phyloP scores from a whole-genome alignment of 2,329 filamentous ascomycete genomes.

The Neoascochyta sp. region DNA sequence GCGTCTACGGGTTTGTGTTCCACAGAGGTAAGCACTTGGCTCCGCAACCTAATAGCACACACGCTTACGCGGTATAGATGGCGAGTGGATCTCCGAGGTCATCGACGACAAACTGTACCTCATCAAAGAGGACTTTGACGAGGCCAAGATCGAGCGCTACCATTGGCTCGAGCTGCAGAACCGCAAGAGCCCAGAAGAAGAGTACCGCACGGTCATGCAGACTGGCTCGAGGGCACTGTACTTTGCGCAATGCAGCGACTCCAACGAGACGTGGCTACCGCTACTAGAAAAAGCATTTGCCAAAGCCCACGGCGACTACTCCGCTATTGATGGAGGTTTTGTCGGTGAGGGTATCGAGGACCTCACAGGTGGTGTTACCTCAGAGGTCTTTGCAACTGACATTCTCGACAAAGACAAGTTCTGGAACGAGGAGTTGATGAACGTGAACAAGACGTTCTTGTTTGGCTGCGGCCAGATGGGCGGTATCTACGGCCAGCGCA shows the following conservation, averaged over 20 bases:
- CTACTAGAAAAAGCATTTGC: constrained; percentile 80
- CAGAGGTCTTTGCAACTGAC: constrained; percentile 64
- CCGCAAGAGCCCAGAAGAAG: constrained; percentile 66
- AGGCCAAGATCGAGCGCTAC: constrained; percentile 66
- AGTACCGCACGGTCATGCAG: constrained; percentile 66
- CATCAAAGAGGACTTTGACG: constrained; percentile 77
- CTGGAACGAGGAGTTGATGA: constrained; percentile 76
- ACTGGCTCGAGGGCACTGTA: constrained; percentile 73
- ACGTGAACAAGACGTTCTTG: constrained; percentile 75
- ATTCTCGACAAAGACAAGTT: constrained; percentile 77
- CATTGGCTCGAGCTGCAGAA: constrained; percentile 69
- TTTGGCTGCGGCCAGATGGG: constrained; percentile 69
- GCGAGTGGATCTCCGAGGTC: constrained; percentile 88
- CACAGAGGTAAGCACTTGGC: constrained; percentile 53
- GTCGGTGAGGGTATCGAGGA: constrained; percentile 61
- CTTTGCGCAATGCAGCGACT: constrained; percentile 71
- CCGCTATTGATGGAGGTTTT: constrained; percentile 69
- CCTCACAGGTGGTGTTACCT: constrained; percentile 65
- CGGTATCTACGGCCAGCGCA: constrained; percentile 57
- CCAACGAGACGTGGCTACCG: constrained; percentile 79
- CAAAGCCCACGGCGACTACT: constrained; percentile 78
- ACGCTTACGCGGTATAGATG: constrained; percentile 52
- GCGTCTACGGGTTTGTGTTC: constrained; percentile 84
- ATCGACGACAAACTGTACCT: constrained; percentile 89
- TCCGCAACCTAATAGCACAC: constrained; percentile 4